Evolutionary conservation across 2,329 filamentous ascomycete species (phyloP), one percentile per base, ranked within the genome.

Genomic region (Septoria linicola): DNA sequence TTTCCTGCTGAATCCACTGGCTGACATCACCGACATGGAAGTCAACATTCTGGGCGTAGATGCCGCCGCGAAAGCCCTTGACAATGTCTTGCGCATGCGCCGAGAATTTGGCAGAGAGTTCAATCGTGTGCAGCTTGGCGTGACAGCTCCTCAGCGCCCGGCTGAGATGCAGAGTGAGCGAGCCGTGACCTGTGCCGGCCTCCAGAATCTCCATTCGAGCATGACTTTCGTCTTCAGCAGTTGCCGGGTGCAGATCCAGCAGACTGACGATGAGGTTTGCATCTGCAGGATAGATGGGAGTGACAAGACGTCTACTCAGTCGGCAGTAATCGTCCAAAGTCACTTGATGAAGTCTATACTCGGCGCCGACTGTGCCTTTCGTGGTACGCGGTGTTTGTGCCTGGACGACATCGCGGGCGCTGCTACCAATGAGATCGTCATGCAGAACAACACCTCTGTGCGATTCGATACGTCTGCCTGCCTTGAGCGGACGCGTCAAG

Each of bases 161-260:
- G 23, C 87, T 83, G 17, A 93, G 76, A 63, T 91, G 81, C 3
- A 93, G 70, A 0, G 88, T 92, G 51, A 93, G 70, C 27, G 85
- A 84, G 51, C 88, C 89, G 75, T 91, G 87, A n/a, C 88, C 89
- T 3, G 88, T 93, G 13, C 89, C 88, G 40, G 88, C 88, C 70
- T 93, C 89, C 45, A 93, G 83, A 37, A 93, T 87, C 65, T 92
- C 86, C 10, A 91, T 68, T 0, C 77, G 80, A 7, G 73, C 68
- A 16, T 61, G 31, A 43, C 16, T 17, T 11, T 43, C 46, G 31
- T 56, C 42, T 5, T 65, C 63, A 7, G 64, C 63, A 4, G 70
- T 63, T 61, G 62, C 72, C 23, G 82, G 79, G 66, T 92, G 84
- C 37, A 93, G 76, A 66, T 93, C 88, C 17, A 95, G 78, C 19